Conservation (phyloP, 306 rosid genomes). For the Glycine latifolia region DNA sequence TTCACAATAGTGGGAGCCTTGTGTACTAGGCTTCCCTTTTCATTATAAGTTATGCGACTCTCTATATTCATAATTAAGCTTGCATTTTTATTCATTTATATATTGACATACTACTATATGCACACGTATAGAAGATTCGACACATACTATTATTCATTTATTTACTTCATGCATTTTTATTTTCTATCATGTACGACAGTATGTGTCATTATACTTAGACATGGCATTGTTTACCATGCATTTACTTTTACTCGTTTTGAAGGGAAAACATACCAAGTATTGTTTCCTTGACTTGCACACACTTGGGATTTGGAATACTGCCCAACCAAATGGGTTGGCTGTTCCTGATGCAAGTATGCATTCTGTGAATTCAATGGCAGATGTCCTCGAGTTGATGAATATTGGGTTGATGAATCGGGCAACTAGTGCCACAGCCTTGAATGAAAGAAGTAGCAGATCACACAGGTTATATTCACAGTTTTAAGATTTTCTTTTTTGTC, state of each 20-base stretch:
- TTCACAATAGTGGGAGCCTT: too few relatives aligned
- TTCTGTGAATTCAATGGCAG: slow-evolving; percentile 78
- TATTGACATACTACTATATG: too few relatives aligned
- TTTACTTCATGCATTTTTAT: slow-evolving; percentile 23
- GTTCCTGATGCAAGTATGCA: slow-evolving; percentile 99
- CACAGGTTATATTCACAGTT: slow-evolving; percentile 70
- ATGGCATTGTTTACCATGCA: slow-evolving; percentile 5
- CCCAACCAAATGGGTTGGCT: slow-evolving; percentile 98
- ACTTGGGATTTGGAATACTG: slow-evolving; percentile 98
- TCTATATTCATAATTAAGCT: neutral
- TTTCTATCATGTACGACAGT: slow-evolving; percentile 20
- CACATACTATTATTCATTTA: slow-evolving; percentile 6
- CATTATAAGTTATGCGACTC: too few relatives aligned
- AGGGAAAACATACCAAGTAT: slow-evolving; percentile 10
- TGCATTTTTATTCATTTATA: slow-evolving; percentile 23
- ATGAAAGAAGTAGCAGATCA: slow-evolving; percentile 98
- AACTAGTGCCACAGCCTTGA: slow-evolving; percentile 92
- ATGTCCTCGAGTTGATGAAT: slow-evolving; percentile 89
- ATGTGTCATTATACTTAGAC: neutral
- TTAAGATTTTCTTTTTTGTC: slow-evolving; percentile 21
- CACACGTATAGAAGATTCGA: neutral
- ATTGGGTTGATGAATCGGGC: slow-evolving; percentile 77
- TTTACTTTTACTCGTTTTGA: slow-evolving; percentile 33
- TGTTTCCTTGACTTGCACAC: slow-evolving; percentile 93
- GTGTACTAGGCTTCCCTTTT: too few relatives aligned